These are phyloP conservation scores for Exophiala viscosa DNA, from an alignment of 2,329 filamentous ascomycete genomes.

Conservation along the genomic window DNA sequence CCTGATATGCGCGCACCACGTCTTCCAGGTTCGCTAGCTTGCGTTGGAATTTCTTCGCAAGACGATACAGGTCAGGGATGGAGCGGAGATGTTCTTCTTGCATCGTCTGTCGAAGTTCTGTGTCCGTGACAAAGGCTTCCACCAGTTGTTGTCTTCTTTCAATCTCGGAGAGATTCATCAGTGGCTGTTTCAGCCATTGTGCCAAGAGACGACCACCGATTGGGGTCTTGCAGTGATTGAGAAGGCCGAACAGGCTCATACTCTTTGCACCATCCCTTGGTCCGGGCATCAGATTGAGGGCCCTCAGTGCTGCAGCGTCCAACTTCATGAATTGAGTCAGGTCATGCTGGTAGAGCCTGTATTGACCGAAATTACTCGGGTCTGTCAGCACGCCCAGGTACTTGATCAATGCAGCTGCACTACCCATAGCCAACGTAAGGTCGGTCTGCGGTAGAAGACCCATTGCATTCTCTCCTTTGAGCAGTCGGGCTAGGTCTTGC, in stretches of 20 bases:
- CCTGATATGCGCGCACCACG: slow-evolving; percentile 91
- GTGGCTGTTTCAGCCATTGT: slow-evolving; percentile 95
- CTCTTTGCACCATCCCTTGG: slow-evolving; percentile 91
- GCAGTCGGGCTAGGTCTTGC: slow-evolving; percentile 80
- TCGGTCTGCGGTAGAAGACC: slow-evolving; percentile 83
- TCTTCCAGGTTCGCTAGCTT: slow-evolving; percentile 90
- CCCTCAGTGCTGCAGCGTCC: slow-evolving; percentile 88
- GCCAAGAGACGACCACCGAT: slow-evolving; percentile 83
- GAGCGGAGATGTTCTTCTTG: slow-evolving; percentile 92
- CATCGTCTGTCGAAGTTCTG: slow-evolving; percentile 88
- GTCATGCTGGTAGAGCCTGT: slow-evolving; percentile 95
- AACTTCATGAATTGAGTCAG: slow-evolving; percentile 97
- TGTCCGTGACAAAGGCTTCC: slow-evolving; percentile 90
- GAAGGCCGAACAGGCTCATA: slow-evolving; percentile 90
- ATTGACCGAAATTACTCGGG: slow-evolving; percentile 92
- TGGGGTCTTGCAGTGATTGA: slow-evolving; percentile 97
- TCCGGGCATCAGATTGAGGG: slow-evolving; percentile 94
- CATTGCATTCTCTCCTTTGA: slow-evolving; percentile 79
- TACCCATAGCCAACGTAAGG: slow-evolving; percentile 91
- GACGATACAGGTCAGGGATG: slow-evolving; percentile 87
- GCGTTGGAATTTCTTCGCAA: slow-evolving; percentile 92
- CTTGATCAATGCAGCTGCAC: slow-evolving; percentile 88
- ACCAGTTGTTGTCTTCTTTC: slow-evolving; percentile 89
- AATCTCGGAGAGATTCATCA: slow-evolving; percentile 88
- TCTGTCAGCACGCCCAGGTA: slow-evolving; percentile 90